Conservation (phyloP, 257 asterid genomes). For the Ilex aquifolium region DNA sequence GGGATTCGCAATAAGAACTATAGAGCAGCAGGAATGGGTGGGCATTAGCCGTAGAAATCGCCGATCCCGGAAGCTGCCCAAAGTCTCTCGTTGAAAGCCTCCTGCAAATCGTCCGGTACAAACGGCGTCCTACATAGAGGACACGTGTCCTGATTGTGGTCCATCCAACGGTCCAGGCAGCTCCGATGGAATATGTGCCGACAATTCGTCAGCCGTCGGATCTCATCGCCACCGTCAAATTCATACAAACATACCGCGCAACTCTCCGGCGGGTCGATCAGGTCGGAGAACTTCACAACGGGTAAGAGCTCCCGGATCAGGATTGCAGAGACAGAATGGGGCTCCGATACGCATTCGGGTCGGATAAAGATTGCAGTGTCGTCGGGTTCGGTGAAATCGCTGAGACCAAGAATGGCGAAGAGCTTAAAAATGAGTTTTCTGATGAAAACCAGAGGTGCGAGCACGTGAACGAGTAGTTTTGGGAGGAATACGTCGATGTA, state of each 20-base stretch:
- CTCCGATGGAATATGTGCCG: slow-evolving; percentile 16
- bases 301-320: slow-evolving; percentile 12
- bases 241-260: slow-evolving; percentile 21
- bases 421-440: background rate
- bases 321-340: background rate
- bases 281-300: slow-evolving; percentile 3
- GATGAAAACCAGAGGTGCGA: background rate
- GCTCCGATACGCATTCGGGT: background rate
- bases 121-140: slow-evolving; percentile 11
- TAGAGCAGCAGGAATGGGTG: too few species aligned
- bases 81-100: slow-evolving; percentile 5
- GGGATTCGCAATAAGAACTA: too few species aligned
- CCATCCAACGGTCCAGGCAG: slow-evolving; percentile 25
- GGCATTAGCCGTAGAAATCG: background rate
- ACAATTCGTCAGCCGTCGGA: slow-evolving; percentile 16
- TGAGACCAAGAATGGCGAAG: background rate
- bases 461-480: background rate
- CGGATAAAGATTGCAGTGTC: background rate
- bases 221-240: slow-evolving; percentile 10
- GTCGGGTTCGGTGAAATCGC: background rate
- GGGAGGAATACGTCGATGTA: background rate
- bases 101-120: slow-evolving; percentile 9
- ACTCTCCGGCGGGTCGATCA: slow-evolving; percentile 10
- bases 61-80: slow-evolving; percentile 8
- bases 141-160: slow-evolving; percentile 17